Percentiles rank a stretch among this genome's conserved stretches.
Evolutionary conservation across 2,329 filamentous ascomycete genomes (phyloP).

Genomic region (Cladophialophora bantiana): DNA sequence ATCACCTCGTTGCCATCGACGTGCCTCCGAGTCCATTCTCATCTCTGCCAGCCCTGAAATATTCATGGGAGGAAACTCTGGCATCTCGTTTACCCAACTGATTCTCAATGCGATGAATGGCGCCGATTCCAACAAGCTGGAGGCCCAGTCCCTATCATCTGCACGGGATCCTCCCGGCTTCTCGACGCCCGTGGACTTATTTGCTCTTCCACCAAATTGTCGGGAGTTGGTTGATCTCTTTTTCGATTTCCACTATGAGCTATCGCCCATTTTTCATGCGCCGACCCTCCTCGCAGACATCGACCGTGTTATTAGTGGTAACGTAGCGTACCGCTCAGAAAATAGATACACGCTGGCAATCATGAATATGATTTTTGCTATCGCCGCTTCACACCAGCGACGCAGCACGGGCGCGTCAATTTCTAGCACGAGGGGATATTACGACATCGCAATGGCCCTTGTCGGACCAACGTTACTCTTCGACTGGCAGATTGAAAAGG

Average conservation of each 20-base stretch:
- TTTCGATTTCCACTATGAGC: constrained; percentile 4
- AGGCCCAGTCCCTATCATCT: background rate
- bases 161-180: background rate
- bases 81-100: constrained; percentile 4
- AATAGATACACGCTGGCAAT: background rate
- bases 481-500: background rate
- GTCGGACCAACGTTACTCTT: background rate
- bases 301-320: background rate
- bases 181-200: background rate
- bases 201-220: background rate
- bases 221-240: background rate
- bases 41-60: background rate
- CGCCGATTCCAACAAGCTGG: constrained; percentile 1
- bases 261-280: constrained; percentile 2
- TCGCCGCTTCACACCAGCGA: constrained; percentile 5
- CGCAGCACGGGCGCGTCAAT: background rate
- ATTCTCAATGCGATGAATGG: constrained; percentile 2
- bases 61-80: background rate
- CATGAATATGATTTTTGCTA: constrained; percentile 1
- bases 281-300: background rate
- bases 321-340: background rate
- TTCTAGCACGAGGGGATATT: constrained; percentile 1
- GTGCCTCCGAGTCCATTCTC: background rate
- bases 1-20: background rate
- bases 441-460: constrained; percentile 2